phyloP scores from a whole-genome alignment of 306 rosid genomes.

The Corylus americana region DNA sequence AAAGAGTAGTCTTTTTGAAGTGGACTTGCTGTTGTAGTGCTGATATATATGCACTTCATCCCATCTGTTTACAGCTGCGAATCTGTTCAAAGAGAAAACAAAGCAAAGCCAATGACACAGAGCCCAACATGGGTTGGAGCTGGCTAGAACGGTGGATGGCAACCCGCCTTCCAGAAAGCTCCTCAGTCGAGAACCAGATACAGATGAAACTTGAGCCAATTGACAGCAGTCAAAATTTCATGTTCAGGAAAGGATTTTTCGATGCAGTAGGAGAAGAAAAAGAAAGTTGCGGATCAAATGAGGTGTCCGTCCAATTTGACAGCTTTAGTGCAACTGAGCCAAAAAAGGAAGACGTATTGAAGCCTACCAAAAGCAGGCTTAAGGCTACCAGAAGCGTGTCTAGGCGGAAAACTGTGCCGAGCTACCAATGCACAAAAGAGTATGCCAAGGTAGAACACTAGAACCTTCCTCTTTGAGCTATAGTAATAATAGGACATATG shows the following conservation, averaged over 20 bases:
- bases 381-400: constrained; percentile 51
- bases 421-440: constrained; percentile 48
- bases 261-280: constrained; percentile 69
- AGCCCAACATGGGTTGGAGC: constrained; percentile 85
- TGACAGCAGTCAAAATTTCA: constrained; percentile 30
- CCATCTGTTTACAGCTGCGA: constrained; percentile 50
- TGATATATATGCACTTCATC: background rate
- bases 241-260: constrained; percentile 40
- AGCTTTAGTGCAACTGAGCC: constrained; percentile 38
- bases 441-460: constrained; percentile 43
- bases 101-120: constrained; percentile 41
- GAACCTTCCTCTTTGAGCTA: background rate
- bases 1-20: background rate
- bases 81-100: constrained; percentile 74
- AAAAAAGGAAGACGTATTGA: constrained; percentile 36
- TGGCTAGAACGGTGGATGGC: constrained; percentile 99
- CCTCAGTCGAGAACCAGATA: constrained; percentile 52
- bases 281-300: constrained; percentile 95
- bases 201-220: constrained; percentile 43
- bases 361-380: constrained; percentile 40
- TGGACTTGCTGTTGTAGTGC: background rate
- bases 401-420: constrained; percentile 59
- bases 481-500: background rate
- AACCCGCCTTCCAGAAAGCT: constrained; percentile 67
- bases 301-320: constrained; percentile 61